Percentiles rank a stretch among this genome's conserved stretches.
Conservation (phyloP, 495 filamentous ascomycete genomes). For the Aspergillus bridgeri region DNA sequence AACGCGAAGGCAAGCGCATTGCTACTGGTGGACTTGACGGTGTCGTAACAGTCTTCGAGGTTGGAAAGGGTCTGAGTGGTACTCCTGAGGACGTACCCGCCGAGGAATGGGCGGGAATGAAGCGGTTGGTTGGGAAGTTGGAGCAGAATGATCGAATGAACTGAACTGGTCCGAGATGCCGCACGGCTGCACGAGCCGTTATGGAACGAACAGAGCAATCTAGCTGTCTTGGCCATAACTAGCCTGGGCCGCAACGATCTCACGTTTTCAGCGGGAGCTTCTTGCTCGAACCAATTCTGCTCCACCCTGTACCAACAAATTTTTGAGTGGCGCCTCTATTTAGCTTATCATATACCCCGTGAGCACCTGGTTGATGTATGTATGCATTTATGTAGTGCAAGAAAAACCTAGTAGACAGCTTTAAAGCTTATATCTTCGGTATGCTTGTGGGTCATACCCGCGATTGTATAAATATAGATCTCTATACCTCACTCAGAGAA, state of each 20-base stretch:
- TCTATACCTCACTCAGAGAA: too few species aligned
- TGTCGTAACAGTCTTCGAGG: conserved; percentile 87
- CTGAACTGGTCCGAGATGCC: conserved; percentile 14
- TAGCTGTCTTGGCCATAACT: not conserved
- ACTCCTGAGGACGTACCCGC: conserved; percentile 66
- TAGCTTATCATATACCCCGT: conserved; percentile 21
- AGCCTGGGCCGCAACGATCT: too few species aligned
- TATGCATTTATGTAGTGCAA: conserved; percentile 14
- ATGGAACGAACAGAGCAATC: not conserved
- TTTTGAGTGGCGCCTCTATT: conserved; percentile 13
- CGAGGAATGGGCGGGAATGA: conserved; percentile 90
- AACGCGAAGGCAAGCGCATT: conserved; percentile 75
- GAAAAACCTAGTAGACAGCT: conserved; percentile 8
- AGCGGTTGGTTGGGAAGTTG: conserved; percentile 72
- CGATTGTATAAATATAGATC: too few species aligned
- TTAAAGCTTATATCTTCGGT: not conserved
- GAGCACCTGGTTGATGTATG: conserved; percentile 17
- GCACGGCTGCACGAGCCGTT: too few species aligned
- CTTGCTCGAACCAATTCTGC: not conserved
- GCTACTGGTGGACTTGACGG: conserved; percentile 91
- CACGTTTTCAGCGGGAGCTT: not conserved
- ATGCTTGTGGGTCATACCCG: not conserved
- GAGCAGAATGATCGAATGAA: conserved; percentile 47
- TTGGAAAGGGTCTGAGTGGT: conserved; percentile 78
- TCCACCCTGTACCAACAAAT: conserved; percentile 11